These are phyloP conservation scores for Aspergillus ostianus DNA, from an alignment of 495 filamentous ascomycete species.

Conservation along the genomic window DNA sequence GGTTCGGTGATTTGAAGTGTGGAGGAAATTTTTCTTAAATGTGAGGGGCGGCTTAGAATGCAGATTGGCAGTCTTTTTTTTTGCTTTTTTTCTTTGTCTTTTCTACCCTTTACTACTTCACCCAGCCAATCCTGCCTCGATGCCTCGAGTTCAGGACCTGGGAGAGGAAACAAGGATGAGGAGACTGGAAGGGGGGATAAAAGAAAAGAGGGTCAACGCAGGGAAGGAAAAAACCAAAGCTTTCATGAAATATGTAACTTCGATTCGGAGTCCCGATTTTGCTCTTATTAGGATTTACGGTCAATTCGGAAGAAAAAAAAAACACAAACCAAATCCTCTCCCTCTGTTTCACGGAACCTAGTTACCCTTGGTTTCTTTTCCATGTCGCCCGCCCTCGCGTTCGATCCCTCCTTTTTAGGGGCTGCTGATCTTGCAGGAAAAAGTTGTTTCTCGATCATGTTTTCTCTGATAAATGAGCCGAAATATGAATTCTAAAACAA, in stretches of 20 bases:
- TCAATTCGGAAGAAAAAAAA: conserved; percentile 30
- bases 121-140: not conserved
- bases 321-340: conserved; percentile 10
- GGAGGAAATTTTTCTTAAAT: conserved; percentile 33
- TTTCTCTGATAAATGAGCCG: not conserved
- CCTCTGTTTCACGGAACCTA: not conserved
- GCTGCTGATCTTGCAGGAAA: not conserved
- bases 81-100: not conserved
- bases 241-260: conserved; percentile 46
- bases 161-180: not conserved
- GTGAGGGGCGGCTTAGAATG: conserved; percentile 43
- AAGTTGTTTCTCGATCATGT: not conserved
- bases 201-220: conserved; percentile 26
- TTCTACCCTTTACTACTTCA: not conserved
- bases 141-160: not conserved
- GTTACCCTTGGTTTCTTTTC: not conserved
- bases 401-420: not conserved
- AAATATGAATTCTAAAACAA: not conserved
- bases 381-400: not conserved
- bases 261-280: conserved; percentile 38
- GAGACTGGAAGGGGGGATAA: conserved; percentile 1
- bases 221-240: conserved; percentile 22
- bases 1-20: conserved; percentile 47
- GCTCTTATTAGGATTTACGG: conserved; percentile 31
- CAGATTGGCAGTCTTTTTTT: conserved; percentile 33